These are phyloP conservation scores for Phaeolepiota aurea DNA, from an alignment of 768 basidiomycete genomes.

Conservation along the genomic window DNA sequence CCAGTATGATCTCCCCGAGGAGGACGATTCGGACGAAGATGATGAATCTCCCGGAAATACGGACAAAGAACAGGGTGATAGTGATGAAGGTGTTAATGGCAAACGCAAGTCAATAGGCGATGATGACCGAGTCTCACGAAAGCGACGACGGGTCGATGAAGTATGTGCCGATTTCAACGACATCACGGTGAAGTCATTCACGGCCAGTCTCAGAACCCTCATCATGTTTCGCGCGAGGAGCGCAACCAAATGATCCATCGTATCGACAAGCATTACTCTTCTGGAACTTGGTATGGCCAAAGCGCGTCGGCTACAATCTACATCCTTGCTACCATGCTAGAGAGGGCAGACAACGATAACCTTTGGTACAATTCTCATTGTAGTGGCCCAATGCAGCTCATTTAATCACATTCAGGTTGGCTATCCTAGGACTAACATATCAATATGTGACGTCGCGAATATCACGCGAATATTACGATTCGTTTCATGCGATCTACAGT, in stretches of 20 bases:
- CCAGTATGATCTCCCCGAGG: slow-evolving; percentile 50
- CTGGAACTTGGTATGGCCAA: slow-evolving; percentile 84
- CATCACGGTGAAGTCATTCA: not conserved
- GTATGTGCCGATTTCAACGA: slow-evolving; percentile 14
- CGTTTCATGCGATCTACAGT: slow-evolving; percentile 67
- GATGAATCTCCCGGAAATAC: slow-evolving; percentile 39
- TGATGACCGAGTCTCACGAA: slow-evolving; percentile 31
- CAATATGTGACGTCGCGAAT: slow-evolving; percentile 88
- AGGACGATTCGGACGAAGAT: slow-evolving; percentile 36
- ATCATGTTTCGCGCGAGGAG: slow-evolving; percentile 63
- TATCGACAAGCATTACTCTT: slow-evolving; percentile 75
- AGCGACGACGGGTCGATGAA: slow-evolving; percentile 51
- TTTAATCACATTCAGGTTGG: slow-evolving; percentile 48
- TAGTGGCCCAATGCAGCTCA: slow-evolving; percentile 3
- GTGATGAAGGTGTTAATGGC: slow-evolving; percentile 32
- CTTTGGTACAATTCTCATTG: slow-evolving; percentile 58
- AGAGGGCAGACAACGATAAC: slow-evolving; percentile 88
- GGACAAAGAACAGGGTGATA: slow-evolving; percentile 35
- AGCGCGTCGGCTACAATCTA: slow-evolving; percentile 87
- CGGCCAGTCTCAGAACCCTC: slow-evolving; percentile 26
- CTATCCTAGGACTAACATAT: slow-evolving; percentile 87
- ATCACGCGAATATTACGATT: slow-evolving; percentile 80
- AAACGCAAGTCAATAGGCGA: slow-evolving; percentile 42
- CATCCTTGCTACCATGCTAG: slow-evolving; percentile 82
- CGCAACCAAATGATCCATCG: slow-evolving; percentile 52